phyloP scores from a whole-genome alignment of 2,329 filamentous ascomycete species.

The Aureobasidium uvarum region DNA sequence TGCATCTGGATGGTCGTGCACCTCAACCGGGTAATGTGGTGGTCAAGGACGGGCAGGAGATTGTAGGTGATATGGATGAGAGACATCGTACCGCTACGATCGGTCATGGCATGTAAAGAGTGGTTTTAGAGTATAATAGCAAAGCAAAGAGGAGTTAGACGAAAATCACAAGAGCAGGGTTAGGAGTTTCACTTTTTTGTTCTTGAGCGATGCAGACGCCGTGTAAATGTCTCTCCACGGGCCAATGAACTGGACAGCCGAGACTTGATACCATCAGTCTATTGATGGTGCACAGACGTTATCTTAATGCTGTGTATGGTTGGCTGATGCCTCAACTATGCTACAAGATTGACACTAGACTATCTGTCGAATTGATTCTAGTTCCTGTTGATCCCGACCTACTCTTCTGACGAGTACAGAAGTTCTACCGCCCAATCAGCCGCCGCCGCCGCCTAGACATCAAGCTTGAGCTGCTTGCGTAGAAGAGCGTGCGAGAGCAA shows the following conservation, averaged over 20 bases:
- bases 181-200: background rate
- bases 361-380: background rate
- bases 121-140: background rate
- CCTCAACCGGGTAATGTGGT: slow-evolving; percentile 38
- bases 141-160: background rate
- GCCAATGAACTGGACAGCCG: too few species aligned
- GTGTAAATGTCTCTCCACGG: too few species aligned
- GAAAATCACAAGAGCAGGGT: background rate
- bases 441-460: too few species aligned
- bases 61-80: slow-evolving; percentile 21
- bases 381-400: too few species aligned
- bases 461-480: background rate
- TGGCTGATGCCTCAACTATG: background rate
- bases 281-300: too few species aligned
- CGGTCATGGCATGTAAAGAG: slow-evolving; percentile 26
- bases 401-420: too few species aligned
- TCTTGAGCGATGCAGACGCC: background rate
- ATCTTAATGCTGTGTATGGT: background rate
- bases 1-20: slow-evolving; percentile 36
- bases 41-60: slow-evolving; percentile 34
- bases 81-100: background rate
- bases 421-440: too few species aligned
- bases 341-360: background rate
- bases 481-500: slow-evolving; percentile 33
- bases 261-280: too few species aligned